phyloP scores from a whole-genome alignment of 1,139 yeast species.

The Geotrichum cucujoidarum region DNA sequence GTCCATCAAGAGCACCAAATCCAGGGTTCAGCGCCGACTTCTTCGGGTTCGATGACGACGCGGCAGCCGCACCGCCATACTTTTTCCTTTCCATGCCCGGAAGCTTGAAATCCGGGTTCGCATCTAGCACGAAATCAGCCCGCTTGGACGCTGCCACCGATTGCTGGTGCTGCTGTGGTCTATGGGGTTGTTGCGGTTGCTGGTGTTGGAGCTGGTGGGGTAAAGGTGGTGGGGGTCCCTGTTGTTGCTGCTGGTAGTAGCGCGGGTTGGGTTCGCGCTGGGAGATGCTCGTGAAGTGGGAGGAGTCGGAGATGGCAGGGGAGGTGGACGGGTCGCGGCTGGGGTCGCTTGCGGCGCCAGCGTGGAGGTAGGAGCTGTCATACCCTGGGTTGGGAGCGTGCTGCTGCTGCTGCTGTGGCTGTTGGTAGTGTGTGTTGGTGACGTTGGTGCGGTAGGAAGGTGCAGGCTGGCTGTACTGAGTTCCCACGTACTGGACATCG shows the following conservation, averaged over 20 bases:
- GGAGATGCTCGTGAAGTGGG: conserved; percentile 75
- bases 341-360: not conserved
- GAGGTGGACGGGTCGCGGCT: conserved; percentile 25
- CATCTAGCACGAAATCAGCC: conserved; percentile 5
- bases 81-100: not conserved
- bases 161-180: not conserved
- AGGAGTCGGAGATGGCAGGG: conserved; percentile 37
- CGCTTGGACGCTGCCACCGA: not conserved
- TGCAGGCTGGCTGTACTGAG: not conserved
- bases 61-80: not conserved
- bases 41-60: not conserved
- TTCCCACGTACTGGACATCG: conserved; percentile 6
- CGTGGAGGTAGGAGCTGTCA: conserved; percentile 20
- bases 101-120: conserved; percentile 15
- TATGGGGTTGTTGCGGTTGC: not conserved
- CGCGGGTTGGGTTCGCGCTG: conserved; percentile 68
- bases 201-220: not conserved
- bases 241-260: conserved; percentile 3
- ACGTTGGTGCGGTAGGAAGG: not conserved
- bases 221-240: no score
- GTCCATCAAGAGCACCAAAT: conserved; percentile 13
- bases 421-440: not conserved
- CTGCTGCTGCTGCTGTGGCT: not conserved
- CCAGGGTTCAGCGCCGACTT: conserved; percentile 9
- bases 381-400: not conserved